These are phyloP conservation scores for Vitis amurensis DNA, from an alignment of 164 flowering plant genomes.

Conservation along the genomic window DNA sequence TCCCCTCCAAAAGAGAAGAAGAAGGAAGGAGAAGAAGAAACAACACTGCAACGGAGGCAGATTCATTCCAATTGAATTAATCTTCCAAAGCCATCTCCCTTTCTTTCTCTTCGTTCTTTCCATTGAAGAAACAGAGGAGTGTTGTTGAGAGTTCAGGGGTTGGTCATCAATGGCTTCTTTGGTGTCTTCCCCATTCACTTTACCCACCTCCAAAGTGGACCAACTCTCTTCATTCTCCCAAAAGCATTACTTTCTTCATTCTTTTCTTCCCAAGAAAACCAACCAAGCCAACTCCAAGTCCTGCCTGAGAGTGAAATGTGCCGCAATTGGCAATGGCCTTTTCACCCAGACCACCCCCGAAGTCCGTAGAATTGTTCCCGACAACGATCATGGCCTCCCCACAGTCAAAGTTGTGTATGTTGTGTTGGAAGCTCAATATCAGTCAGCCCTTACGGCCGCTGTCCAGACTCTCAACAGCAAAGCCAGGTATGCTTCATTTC, in stretches of 20 bases:
- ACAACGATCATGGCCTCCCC: slow-evolving; percentile 48
- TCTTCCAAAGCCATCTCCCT: too few relatives aligned
- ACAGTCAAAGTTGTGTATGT: slow-evolving; percentile 92
- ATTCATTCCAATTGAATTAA: too few relatives aligned
- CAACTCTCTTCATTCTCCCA: slow-evolving; percentile 64
- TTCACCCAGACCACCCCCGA: slow-evolving; percentile 94
- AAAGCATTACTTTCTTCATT: slow-evolving; percentile 68
- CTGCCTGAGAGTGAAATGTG: slow-evolving; percentile 53
- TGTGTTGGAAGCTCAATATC: slow-evolving; percentile 96
- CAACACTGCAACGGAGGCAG: too few relatives aligned
- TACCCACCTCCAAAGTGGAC: slow-evolving; percentile 51
- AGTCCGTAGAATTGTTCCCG: slow-evolving; percentile 85
- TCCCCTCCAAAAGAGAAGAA: slow-evolving; percentile 31
- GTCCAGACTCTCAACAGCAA: slow-evolving; percentile 62
- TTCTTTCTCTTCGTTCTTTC: not conserved
- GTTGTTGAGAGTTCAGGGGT: not conserved
- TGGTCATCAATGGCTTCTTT: slow-evolving; percentile 67
- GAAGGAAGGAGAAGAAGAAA: not conserved
- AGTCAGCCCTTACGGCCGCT: slow-evolving; percentile 82
- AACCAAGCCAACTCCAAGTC: slow-evolving; percentile 26
- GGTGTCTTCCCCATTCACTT: slow-evolving; percentile 69
- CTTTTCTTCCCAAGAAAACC: slow-evolving; percentile 62
- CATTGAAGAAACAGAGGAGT: slow-evolving; percentile 4
- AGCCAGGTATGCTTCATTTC: slow-evolving; percentile 49
- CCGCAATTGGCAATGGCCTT: slow-evolving; percentile 80